Percentiles rank a stretch among this genome's conserved stretches.
Evolutionary conservation across 495 filamentous ascomycete genomes (phyloP).

Genomic region (Podospora pseudopauciseta): DNA sequence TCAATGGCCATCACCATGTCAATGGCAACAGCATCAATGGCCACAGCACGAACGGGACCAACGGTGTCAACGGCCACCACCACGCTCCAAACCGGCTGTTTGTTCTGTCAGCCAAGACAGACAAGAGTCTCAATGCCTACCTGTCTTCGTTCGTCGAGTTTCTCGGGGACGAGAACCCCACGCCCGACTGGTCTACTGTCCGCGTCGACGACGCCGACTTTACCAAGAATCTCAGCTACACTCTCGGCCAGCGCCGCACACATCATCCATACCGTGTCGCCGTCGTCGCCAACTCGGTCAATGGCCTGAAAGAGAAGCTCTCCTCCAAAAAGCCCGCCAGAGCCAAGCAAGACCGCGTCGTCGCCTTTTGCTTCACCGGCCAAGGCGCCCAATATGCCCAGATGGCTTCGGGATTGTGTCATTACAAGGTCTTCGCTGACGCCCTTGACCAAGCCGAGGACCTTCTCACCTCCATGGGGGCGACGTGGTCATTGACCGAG

Average conservation of each 20-base stretch:
- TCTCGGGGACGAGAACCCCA: not conserved
- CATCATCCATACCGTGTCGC: slow-evolving; percentile 12
- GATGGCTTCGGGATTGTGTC: slow-evolving; percentile 46
- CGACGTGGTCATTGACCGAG: slow-evolving; percentile 23
- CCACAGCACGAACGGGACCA: not conserved
- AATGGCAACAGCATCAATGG: not conserved
- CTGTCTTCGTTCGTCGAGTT: not conserved
- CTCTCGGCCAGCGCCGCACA: slow-evolving; percentile 30
- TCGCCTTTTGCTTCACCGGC: slow-evolving; percentile 43
- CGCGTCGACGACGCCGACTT: not conserved
- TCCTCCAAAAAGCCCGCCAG: not conserved
- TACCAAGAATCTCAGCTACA: slow-evolving; percentile 26
- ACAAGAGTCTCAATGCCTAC: not conserved
- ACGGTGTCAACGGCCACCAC: slow-evolving; percentile 3
- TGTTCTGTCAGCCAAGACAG: slow-evolving; percentile 2
- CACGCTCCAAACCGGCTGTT: not conserved
- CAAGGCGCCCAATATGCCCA: slow-evolving; percentile 43
- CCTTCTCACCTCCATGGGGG: slow-evolving; percentile 17
- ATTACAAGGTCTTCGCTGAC: slow-evolving; percentile 21
- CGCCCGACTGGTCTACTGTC: not conserved
- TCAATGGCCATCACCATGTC: not conserved
- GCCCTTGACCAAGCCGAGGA: not conserved
- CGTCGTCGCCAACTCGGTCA: not conserved
- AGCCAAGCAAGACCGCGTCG: not conserved
- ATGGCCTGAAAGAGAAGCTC: not conserved